phyloP scores from a whole-genome alignment of 225 moss, liverwort and hornwort species.

The Climacium dendroides region DNA sequence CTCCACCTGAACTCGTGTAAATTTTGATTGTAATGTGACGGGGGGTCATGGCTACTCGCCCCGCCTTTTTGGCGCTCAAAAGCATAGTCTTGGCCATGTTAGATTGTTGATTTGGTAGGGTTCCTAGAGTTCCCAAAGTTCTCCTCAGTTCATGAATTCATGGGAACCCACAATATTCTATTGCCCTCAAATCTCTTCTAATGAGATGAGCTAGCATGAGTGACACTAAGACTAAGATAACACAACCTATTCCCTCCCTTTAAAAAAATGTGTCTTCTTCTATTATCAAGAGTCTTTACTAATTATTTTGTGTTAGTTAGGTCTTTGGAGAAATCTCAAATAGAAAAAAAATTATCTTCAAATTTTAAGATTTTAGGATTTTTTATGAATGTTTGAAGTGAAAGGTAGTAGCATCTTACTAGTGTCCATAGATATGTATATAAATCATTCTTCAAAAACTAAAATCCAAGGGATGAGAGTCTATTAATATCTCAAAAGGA shows the following conservation, averaged over 20 bases:
- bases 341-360: background rate
- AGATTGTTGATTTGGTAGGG: too few species aligned
- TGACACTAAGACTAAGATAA: background rate
- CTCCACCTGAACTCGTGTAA: too few species aligned
- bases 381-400: background rate
- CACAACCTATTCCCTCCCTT: background rate
- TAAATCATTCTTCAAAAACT: background rate
- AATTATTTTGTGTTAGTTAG: background rate
- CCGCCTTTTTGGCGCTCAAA: too few species aligned
- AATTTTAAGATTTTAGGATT: background rate
- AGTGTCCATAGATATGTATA: background rate
- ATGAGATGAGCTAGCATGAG: background rate
- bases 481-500: background rate
- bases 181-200: too few species aligned
- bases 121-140: too few species aligned
- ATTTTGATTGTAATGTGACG: too few species aligned
- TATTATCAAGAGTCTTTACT: background rate
- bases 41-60: too few species aligned
- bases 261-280: background rate
- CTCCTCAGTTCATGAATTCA: too few species aligned
- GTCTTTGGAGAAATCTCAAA: rapidly evolving
- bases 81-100: too few species aligned
- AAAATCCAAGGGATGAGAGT: background rate
- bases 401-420: background rate
- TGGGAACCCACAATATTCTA: too few species aligned